Conservation (phyloP, 495 filamentous ascomycete genomes). For the Trichocladium uniseriatum region DNA sequence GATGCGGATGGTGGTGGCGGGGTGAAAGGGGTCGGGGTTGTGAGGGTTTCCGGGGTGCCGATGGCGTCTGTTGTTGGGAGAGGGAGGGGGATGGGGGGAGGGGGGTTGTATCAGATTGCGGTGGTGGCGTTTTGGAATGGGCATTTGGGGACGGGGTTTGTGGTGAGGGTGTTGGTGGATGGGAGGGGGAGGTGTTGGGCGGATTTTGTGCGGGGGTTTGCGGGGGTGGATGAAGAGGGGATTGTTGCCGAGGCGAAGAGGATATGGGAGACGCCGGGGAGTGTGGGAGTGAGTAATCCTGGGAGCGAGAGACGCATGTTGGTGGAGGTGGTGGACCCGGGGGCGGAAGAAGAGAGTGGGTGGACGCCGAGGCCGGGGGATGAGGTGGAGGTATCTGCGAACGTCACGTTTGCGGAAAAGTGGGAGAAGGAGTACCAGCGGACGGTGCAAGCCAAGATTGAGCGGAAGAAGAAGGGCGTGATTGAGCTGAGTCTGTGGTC, state of each 20-base stretch:
- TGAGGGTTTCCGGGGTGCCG: background rate
- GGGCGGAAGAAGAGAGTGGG: background rate
- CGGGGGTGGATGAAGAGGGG: background rate
- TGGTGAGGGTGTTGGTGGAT: constrained; percentile 15
- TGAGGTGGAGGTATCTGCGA: background rate
- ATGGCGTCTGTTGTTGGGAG: constrained; percentile 2
- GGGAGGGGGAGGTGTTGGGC: constrained; percentile 6
- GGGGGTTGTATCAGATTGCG: constrained; percentile 14
- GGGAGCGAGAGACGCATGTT: background rate
- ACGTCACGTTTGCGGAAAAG: constrained; percentile 16
- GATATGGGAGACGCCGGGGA: constrained; percentile 16
- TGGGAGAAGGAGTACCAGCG: constrained; percentile 23
- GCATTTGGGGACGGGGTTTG: constrained; percentile 15
- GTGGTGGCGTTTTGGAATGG: constrained; percentile 18
- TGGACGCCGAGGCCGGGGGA: background rate
- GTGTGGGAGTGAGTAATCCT: constrained; percentile 4
- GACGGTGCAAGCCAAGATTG: constrained; percentile 14
- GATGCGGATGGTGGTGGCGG: no score
- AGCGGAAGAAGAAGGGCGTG: constrained; percentile 18
- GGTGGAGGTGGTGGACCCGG: constrained; percentile 13
- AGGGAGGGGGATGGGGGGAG: constrained; percentile 4
- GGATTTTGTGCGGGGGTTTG: constrained; percentile 9
- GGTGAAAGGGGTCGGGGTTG: background rate
- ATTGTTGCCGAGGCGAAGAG: constrained; percentile 8
- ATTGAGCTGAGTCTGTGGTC: constrained; percentile 16